phyloP scores from a whole-genome alignment of 495 filamentous ascomycete genomes.

The Annulohypoxylon moriforme region DNA sequence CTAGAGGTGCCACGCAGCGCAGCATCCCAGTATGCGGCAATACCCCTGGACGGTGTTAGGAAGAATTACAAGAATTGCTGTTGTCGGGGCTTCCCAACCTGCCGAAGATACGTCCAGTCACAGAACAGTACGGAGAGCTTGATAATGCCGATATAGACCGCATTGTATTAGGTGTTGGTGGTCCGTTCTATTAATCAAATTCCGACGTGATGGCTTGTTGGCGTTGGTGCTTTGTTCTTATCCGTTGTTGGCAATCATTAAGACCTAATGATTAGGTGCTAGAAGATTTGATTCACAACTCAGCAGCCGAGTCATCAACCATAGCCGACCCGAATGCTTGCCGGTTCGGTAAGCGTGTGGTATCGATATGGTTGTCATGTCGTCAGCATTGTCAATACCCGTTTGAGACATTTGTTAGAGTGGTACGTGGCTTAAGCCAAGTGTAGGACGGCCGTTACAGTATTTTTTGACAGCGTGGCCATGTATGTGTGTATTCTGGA shows the following conservation, averaged over 20 bases:
- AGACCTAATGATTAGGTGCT: background rate
- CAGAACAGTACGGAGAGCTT: conserved; percentile 5
- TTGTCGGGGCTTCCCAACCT: conserved; percentile 24
- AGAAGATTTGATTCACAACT: background rate
- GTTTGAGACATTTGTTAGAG: conserved; percentile 30
- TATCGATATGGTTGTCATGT: conserved; percentile 23
- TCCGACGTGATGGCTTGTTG: background rate
- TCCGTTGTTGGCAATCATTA: background rate
- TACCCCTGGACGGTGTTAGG: conserved; percentile 17
- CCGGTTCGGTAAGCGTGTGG: conserved; percentile 10
- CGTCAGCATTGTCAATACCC: conserved; percentile 10
- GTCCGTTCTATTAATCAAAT: conserved; percentile 15
- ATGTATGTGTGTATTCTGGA: background rate
- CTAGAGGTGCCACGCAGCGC: conserved; percentile 14
- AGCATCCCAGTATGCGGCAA: conserved; percentile 1
- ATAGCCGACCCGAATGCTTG: conserved; percentile 8
- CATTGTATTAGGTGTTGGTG: background rate
- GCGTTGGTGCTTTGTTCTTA: background rate
- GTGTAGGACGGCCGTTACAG: background rate
- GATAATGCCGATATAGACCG: conserved; percentile 11
- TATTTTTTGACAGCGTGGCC: background rate
- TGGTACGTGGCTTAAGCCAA: conserved; percentile 23
- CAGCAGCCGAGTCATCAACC: conserved; percentile 8
- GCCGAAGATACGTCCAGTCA: conserved; percentile 34
- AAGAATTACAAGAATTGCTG: conserved; percentile 3